Evolutionary conservation across 805 yeast genomes (phyloP).

Genomic region (Candida ulmi): DNA sequence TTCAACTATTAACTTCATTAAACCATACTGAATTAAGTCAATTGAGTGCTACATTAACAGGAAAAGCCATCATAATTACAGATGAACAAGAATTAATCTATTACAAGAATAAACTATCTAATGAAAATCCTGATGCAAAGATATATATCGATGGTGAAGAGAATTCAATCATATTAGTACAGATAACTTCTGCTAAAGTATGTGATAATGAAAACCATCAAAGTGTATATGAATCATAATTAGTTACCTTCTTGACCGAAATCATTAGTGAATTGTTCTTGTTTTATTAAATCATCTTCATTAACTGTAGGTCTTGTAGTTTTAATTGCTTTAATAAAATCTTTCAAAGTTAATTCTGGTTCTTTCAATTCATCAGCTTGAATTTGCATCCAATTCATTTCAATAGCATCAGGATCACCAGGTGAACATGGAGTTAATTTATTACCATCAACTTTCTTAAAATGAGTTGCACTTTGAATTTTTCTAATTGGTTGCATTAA

Average conservation of each 20-base stretch:
- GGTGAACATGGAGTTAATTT: constrained; percentile 93
- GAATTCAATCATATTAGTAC: constrained; percentile 60
- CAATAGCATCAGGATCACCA: constrained; percentile 82
- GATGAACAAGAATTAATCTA: constrained; percentile 46
- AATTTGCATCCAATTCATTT: constrained; percentile 91
- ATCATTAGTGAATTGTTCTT: constrained; percentile 84
- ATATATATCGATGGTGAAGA: constrained; percentile 61
- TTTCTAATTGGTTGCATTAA: constrained; percentile 96
- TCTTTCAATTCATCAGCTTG: constrained; percentile 85
- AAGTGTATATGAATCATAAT: constrained; percentile 23
- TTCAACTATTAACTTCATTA: constrained; percentile 63
- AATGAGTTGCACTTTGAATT: constrained; percentile 94
- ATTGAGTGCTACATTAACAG: constrained; percentile 77
- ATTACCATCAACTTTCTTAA: constrained; percentile 49
- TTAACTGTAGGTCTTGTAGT: constrained; percentile 94
- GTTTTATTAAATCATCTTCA: constrained; percentile 72
- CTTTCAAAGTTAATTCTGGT: constrained; percentile 85
- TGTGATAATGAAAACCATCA: constrained; percentile 71
- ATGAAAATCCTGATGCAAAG: constrained; percentile 63
- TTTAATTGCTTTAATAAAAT: constrained; percentile 87
- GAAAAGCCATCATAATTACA: constrained; percentile 55
- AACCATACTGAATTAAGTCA: constrained; percentile 78
- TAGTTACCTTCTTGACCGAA: constrained; percentile 96
- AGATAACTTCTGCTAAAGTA: constrained; percentile 63
- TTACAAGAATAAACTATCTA: constrained; percentile 56